phyloP scores from a whole-genome alignment of 176 grass and related monocot species.

The Avena insularis region DNA sequence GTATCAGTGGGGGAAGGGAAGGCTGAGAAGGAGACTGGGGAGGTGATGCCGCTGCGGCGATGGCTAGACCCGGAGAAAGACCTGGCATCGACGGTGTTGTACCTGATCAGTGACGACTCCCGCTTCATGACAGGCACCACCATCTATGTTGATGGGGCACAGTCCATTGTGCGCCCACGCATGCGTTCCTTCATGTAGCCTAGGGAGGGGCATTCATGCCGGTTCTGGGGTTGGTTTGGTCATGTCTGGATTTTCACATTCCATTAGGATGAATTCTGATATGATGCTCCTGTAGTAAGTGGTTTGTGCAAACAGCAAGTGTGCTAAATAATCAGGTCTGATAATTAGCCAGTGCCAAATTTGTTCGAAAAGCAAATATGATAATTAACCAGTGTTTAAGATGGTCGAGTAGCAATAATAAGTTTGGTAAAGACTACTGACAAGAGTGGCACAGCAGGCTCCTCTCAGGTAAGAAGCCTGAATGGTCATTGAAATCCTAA shows the following conservation, averaged over 20 bases:
- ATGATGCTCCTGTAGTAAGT: background rate
- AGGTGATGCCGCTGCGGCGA: constrained; percentile 73
- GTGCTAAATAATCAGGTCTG: background rate
- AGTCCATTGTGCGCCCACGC: constrained; percentile 83
- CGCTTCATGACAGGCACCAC: constrained; percentile 90
- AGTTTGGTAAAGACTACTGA: too few species aligned
- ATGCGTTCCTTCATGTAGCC: constrained; percentile 83
- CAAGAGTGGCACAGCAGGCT: too few species aligned
- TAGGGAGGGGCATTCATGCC: background rate
- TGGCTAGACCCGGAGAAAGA: constrained; percentile 95
- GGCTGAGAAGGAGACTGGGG: constrained; percentile 46
- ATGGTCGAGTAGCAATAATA: too few species aligned
- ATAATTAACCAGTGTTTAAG: too few species aligned
- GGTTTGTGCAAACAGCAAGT: background rate
- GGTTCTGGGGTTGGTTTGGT: background rate
- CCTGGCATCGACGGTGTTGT: constrained; percentile 74
- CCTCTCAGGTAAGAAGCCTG: too few species aligned
- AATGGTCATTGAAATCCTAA: too few species aligned
- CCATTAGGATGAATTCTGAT: background rate
- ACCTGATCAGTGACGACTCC: constrained; percentile 79
- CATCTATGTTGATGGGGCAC: constrained; percentile 84
- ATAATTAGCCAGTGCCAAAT: background rate
- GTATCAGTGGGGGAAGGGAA: constrained; percentile 62
- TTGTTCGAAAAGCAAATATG: too few species aligned
- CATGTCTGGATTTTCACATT: background rate